These are phyloP conservation scores for Rubia balearica DNA, from an alignment of 305 asterid species.

Conservation along the genomic window DNA sequence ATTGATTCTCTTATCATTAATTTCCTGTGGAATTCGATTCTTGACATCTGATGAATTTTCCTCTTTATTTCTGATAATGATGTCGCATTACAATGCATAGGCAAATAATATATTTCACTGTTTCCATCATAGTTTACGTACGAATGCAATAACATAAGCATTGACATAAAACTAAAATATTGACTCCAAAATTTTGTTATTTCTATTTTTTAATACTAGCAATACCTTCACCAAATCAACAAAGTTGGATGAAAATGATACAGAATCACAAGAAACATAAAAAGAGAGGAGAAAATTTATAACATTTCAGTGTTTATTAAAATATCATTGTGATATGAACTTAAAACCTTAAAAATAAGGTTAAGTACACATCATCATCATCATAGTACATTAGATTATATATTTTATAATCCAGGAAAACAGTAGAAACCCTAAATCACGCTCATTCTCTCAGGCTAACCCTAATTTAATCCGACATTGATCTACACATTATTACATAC, in stretches of 20 bases:
- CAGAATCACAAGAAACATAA: too few species aligned
- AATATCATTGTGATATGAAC: not conserved
- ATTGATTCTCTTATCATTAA: not conserved
- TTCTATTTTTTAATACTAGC: too few species aligned
- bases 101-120: too few species aligned
- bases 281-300: too few species aligned
- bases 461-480: slow-evolving; percentile 21
- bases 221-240: too few species aligned
- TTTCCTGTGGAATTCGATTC: not conserved
- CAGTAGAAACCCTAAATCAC: not conserved
- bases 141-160: too few species aligned
- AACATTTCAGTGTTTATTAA: too few species aligned
- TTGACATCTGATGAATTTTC: not conserved
- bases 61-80: not conserved
- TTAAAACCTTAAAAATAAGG: slow-evolving; percentile 4
- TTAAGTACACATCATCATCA: slow-evolving; percentile 6
- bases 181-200: too few species aligned
- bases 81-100: too few species aligned
- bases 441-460: not conserved
- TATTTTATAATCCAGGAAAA: not conserved
- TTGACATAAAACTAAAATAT: too few species aligned
- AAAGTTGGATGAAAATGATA: too few species aligned
- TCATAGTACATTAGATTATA: slow-evolving; percentile 8
- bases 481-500: not conserved
- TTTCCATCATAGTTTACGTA: too few species aligned